Base-by-base conservation (phyloP, 805 yeast species). In the Cyberlindnera suaveolens region DNA sequence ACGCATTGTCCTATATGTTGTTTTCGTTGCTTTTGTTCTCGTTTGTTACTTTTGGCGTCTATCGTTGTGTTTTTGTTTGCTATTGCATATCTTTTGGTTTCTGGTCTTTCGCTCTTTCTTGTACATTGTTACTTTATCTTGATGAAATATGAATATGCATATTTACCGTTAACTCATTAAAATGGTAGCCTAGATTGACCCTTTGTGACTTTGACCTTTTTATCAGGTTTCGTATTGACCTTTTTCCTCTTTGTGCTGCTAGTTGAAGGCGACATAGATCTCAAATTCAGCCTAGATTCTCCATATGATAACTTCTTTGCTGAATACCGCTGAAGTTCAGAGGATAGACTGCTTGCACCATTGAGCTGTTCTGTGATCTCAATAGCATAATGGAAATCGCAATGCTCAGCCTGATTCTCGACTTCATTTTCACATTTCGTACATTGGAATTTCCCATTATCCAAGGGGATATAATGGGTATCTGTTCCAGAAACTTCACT, bases 301-400 rank as follows among this genome's bases (percentile, higher is more conserved):
- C 45, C 43, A 26, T 41, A 39, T 26, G 47, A 39, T n/a, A 44
- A 15, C 32, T 41, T 43, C 18, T 29, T 36, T 6, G 44, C 27
- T 15, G 44, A 40, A 36, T 44, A 43, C 40, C 41, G 44, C 29
- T 37, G 39, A 34, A 38, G 39, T 32, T 49, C 49, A 23, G 42
- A 31, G 4, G 51, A 41, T 7, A 51, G 26, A 42, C 54, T 51
- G 4, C 43, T 52, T 1, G 50, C 52, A 6, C 70, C 69, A 50
- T 74, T 73, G 27, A 72, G 44, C 35, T 60, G 64, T 42, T 68
- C 66, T 1, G 78, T 74, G 6, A 78, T 58, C 17, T 71, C 72
- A 38, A 70, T 43, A 0, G 84, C 84, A 35, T 67, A 54, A 49
- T 78, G 84, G 47, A 59, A 77, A 54, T 78, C 85, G 35, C 63